These are phyloP conservation scores for Gossypium gossypioides DNA, from an alignment of 441 rosid genomes.

Conservation along the genomic window DNA sequence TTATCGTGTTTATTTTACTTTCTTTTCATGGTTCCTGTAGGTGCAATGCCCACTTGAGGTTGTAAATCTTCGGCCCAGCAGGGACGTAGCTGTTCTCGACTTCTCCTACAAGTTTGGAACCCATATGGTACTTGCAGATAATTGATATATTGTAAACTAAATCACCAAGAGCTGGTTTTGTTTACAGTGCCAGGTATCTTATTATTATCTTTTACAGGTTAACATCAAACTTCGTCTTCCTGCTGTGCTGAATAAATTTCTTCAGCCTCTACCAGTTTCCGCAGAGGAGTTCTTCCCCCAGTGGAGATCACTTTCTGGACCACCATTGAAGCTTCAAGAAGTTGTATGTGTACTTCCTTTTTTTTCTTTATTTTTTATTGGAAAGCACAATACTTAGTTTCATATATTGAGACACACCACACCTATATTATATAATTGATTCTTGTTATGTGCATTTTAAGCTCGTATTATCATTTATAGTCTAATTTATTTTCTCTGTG, in stretches of 20 bases:
- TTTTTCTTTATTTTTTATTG: not conserved
- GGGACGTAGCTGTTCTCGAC: constrained; percentile 95
- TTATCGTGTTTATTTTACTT: not conserved
- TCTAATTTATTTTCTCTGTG: not conserved
- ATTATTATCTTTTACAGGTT: constrained; percentile 37
- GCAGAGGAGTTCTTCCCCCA: constrained; percentile 91
- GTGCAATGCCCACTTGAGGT: constrained; percentile 96
- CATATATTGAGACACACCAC: not conserved
- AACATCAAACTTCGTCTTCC: constrained; percentile 88
- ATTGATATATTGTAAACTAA: not conserved
- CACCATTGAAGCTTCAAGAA: constrained; percentile 97
- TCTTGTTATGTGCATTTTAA: not conserved
- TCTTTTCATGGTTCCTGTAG: constrained; percentile 30
- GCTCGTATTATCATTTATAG: not conserved
- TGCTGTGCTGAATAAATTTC: constrained; percentile 80
- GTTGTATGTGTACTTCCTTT: constrained; percentile 54
- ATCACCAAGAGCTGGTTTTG: constrained; percentile 2
- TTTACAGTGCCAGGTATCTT: constrained; percentile 5
- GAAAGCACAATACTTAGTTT: not conserved
- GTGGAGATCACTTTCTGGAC: constrained; percentile 97
- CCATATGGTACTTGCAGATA: constrained; percentile 39
- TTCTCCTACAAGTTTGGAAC: constrained; percentile 76
- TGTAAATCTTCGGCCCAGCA: constrained; percentile 72
- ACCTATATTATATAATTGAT: not conserved
- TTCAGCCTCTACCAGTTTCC: constrained; percentile 71